Conservation (phyloP, 371 early-diverging fungal species). For the Mucor plumbeus region DNA sequence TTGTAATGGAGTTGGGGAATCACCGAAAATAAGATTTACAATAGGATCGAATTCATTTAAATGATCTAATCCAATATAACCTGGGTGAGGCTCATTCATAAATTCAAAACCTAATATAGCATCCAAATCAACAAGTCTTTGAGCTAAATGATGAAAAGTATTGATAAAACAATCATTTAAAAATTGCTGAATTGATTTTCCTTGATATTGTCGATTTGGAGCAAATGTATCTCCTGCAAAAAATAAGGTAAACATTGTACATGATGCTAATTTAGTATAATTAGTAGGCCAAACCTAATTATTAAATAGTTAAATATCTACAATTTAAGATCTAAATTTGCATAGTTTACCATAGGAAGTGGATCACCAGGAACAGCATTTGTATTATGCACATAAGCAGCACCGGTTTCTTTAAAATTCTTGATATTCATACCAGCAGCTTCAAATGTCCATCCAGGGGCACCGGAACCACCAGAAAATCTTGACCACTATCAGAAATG, state of each 20-base stretch:
- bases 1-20: slow-evolving; percentile 74
- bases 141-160: slow-evolving; percentile 61
- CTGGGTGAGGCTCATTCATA: slow-evolving; percentile 85
- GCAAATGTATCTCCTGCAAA: slow-evolving; percentile 82
- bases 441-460: slow-evolving; percentile 78
- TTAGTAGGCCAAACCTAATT: slow-evolving; percentile 80
- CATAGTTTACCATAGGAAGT: slow-evolving; percentile 67
- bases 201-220: slow-evolving; percentile 58
- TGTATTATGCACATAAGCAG: slow-evolving; percentile 78
- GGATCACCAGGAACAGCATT: slow-evolving; percentile 68
- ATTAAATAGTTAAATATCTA: background rate
- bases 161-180: slow-evolving; percentile 57
- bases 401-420: slow-evolving; percentile 74
- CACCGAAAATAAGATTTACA: slow-evolving; percentile 70
- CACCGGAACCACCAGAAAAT: slow-evolving; percentile 72
- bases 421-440: slow-evolving; percentile 70
- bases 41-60: slow-evolving; percentile 67
- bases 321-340: background rate
- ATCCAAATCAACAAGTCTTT: slow-evolving; percentile 62
- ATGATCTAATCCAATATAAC: slow-evolving; percentile 72
- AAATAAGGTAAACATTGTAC: slow-evolving; percentile 88
- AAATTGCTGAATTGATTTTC: slow-evolving; percentile 60
- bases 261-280: slow-evolving; percentile 77
- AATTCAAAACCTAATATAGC: slow-evolving; percentile 80
- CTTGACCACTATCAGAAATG: slow-evolving; percentile 61